A percentile compares a stretch with the other conserved stretches of the same genome.
Evolutionary conservation across 306 rosid species (phyloP).

Genomic region (Sindora glabra): DNA sequence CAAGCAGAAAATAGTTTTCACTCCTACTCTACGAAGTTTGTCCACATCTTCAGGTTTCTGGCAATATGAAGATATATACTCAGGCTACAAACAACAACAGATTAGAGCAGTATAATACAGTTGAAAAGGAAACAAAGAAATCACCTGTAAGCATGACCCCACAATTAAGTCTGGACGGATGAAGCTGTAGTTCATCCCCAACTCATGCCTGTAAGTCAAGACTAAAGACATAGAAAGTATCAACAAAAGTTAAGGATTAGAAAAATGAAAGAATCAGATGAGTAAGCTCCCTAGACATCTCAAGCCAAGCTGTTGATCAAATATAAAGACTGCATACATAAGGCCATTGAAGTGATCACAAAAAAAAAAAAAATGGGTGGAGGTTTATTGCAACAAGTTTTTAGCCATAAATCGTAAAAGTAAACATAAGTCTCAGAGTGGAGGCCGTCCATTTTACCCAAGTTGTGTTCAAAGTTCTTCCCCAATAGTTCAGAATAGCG

Average conservation of each 20-base stretch:
- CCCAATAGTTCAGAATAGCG: conserved; percentile 6
- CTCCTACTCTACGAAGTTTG: conserved; percentile 81
- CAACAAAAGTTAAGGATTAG: conserved; percentile 1
- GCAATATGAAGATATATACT: neutral
- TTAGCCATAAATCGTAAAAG: neutral
- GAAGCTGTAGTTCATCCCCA: conserved; percentile 86
- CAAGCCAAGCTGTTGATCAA: neutral
- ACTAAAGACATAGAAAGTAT: conserved; percentile 41
- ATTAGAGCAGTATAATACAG: neutral
- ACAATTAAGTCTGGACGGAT: conserved; percentile 87
- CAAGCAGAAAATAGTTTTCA: conserved; percentile 88
- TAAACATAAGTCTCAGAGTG: neutral
- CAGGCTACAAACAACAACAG: conserved; percentile 12
- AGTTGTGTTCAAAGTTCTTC: neutral
- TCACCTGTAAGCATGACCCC: conserved; percentile 96
- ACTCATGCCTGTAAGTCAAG: conserved; percentile 91
- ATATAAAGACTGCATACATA: neutral
- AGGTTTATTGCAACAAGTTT: neutral
- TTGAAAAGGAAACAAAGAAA: conserved; percentile 3
- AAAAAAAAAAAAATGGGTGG: neutral
- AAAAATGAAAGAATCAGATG: neutral
- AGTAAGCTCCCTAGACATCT: neutral
- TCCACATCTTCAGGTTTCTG: conserved; percentile 89
- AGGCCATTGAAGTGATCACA: conserved; percentile 1
- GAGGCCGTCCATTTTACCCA: conserved; percentile 3